Evolutionary conservation across 2,329 filamentous ascomycete species (phyloP).

Genomic region (Penicillium corylophilum): DNA sequence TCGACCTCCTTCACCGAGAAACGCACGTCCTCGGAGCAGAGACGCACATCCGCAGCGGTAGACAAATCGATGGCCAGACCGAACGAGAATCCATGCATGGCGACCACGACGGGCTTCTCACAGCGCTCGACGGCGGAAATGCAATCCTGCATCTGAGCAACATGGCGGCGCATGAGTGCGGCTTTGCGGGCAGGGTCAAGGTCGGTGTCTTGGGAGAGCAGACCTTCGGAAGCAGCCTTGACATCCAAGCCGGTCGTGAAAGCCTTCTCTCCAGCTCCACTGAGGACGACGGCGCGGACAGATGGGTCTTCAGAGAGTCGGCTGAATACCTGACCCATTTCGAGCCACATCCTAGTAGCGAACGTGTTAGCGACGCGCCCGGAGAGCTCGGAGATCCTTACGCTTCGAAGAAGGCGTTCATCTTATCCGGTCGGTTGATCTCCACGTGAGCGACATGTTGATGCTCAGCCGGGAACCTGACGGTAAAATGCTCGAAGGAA

Average conservation of each 20-base stretch:
- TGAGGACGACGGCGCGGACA: constrained; percentile 75
- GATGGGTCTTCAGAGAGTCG: constrained; percentile 69
- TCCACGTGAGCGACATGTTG: constrained; percentile 84
- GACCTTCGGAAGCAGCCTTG: constrained; percentile 61
- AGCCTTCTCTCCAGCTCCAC: constrained; percentile 75
- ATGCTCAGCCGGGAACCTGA: constrained; percentile 61
- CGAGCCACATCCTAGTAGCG: constrained; percentile 72
- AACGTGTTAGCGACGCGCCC: constrained; percentile 1
- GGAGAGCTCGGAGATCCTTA: constrained; percentile 33
- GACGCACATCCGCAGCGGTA: constrained; percentile 44
- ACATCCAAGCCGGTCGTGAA: constrained; percentile 89
- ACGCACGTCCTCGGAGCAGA: constrained; percentile 36
- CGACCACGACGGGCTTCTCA: constrained; percentile 85
- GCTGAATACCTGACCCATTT: constrained; percentile 70
- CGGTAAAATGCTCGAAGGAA: constrained; percentile 61
- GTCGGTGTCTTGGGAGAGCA: constrained; percentile 41
- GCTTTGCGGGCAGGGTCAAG: constrained; percentile 66
- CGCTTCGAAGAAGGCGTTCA: constrained; percentile 81
- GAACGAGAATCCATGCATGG: constrained; percentile 74
- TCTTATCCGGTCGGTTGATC: constrained; percentile 80
- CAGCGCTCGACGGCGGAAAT: constrained; percentile 77
- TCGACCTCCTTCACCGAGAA: constrained; percentile 52
- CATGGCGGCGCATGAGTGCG: constrained; percentile 62
- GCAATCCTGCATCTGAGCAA: constrained; percentile 77
- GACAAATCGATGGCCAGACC: constrained; percentile 71